phyloP scores from a whole-genome alignment of 306 rosid species.

The Boehmeria nivea region DNA sequence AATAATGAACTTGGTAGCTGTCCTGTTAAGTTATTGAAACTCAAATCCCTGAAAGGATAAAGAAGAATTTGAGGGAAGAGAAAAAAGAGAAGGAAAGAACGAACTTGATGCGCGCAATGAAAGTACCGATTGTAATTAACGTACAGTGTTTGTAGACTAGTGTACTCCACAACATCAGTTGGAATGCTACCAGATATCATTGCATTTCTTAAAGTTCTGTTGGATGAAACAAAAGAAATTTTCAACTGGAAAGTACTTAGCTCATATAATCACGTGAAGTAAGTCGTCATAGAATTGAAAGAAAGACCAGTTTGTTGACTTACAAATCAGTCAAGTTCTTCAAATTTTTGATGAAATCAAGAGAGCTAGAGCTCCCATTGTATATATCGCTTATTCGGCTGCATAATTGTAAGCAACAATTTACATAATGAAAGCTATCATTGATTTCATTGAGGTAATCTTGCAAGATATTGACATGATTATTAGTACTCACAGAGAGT shows the following conservation, averaged over 20 bases:
- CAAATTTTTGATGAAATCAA: constrained; percentile 12
- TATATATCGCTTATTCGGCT: constrained; percentile 24
- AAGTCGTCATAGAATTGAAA: too few species aligned
- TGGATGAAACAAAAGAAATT: neutral
- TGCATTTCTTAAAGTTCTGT: constrained; percentile 19
- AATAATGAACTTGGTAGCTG: constrained; percentile 23
- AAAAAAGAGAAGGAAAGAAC: neutral
- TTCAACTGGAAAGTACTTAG: neutral
- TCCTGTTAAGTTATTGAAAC: constrained; percentile 29
- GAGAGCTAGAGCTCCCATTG: constrained; percentile 23
- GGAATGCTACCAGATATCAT: constrained; percentile 23
- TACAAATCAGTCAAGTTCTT: constrained; percentile 15
- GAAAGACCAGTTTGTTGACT: neutral
- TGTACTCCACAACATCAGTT: constrained; percentile 16
- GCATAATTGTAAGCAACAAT: neutral
- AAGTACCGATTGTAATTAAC: neutral
- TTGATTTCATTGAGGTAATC: neutral
- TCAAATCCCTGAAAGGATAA: constrained; percentile 19
- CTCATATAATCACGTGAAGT: neutral
- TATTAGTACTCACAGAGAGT: constrained; percentile 6
- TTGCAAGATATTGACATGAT: neutral
- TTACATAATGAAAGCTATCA: neutral
- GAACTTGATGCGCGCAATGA: neutral
- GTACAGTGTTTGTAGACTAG: constrained; percentile 4
- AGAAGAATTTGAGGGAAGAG: neutral